Conservation (phyloP, 495 filamentous ascomycete species). For the Penicillium waksmanii region DNA sequence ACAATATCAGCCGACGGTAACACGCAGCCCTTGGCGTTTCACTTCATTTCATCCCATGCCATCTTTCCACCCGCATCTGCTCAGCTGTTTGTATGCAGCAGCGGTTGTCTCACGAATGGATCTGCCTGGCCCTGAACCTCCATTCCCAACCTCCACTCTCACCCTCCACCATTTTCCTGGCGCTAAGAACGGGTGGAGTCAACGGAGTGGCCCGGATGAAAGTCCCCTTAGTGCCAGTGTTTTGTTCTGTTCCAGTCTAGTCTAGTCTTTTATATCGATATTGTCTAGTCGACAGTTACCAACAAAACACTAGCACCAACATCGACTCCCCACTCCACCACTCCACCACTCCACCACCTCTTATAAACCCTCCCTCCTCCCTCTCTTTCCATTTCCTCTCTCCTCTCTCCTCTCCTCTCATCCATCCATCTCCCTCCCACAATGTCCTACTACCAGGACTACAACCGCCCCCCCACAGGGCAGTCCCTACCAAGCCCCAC, state of each 20-base stretch:
- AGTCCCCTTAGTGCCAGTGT: neutral
- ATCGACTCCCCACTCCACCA: neutral
- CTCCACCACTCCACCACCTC: neutral
- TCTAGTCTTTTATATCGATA: constrained; percentile 1
- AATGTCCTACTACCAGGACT: constrained; percentile 38
- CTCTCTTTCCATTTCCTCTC: neutral
- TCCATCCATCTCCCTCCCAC: neutral
- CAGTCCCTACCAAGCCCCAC: neutral
- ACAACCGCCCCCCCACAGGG: constrained; percentile 29
- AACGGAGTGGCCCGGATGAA: neutral
- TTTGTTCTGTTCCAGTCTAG: neutral
- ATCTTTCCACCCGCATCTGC: neutral
- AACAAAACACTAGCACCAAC: neutral
- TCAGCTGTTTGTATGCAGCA: neutral
- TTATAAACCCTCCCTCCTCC: constrained; percentile 2
- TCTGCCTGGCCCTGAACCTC: neutral
- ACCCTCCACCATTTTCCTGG: neutral
- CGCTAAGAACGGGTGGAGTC: constrained; percentile 6
- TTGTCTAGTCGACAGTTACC: constrained; percentile 1
- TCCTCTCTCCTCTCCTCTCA: constrained; percentile 1
- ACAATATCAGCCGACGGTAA: neutral
- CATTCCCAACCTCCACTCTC: too few species aligned
- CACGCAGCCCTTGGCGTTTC: constrained; percentile 1
- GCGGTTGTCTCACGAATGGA: neutral
- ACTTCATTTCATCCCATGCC: neutral